Conservation (phyloP, 2,329 filamentous ascomycete species). For the Kalmusia sp. region DNA sequence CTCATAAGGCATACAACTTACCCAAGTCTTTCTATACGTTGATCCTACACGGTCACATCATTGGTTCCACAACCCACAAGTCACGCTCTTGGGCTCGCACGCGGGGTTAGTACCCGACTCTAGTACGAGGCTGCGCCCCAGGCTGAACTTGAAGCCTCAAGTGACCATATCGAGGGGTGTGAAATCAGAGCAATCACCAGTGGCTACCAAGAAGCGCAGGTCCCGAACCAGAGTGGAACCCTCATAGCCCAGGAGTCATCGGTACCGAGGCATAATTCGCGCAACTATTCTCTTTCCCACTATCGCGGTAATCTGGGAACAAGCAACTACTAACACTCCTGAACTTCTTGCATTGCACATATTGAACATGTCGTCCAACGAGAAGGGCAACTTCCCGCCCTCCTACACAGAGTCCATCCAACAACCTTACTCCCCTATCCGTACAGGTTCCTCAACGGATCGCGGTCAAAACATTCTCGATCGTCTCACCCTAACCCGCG, state of each 20-base stretch:
- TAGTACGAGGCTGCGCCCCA: constrained; percentile 14
- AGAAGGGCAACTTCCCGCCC: constrained; percentile 25
- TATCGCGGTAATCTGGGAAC: too few relatives aligned
- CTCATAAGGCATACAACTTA: background rate
- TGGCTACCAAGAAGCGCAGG: background rate
- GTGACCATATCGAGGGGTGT: too few relatives aligned
- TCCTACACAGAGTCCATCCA: constrained; percentile 34
- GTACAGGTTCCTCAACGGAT: constrained; percentile 13
- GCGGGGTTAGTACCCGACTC: constrained; percentile 1
- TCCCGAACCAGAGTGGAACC: too few relatives aligned
- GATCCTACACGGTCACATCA: background rate
- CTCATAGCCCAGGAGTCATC: too few relatives aligned
- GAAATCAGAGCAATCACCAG: background rate
- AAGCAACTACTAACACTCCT: too few relatives aligned
- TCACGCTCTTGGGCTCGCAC: background rate
- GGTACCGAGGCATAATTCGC: background rate
- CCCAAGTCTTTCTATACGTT: background rate
- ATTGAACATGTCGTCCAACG: background rate
- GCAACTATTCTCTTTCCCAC: too few relatives aligned
- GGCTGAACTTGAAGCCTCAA: background rate
- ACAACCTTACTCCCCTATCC: too few relatives aligned
- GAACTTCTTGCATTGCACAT: background rate
- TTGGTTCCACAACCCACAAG: background rate
- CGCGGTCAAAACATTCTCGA: constrained; percentile 41
- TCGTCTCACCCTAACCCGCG: constrained; percentile 48